Conservation (phyloP, 2,329 filamentous ascomycete species). For the Paecilomyces dactylethromorphus region DNA sequence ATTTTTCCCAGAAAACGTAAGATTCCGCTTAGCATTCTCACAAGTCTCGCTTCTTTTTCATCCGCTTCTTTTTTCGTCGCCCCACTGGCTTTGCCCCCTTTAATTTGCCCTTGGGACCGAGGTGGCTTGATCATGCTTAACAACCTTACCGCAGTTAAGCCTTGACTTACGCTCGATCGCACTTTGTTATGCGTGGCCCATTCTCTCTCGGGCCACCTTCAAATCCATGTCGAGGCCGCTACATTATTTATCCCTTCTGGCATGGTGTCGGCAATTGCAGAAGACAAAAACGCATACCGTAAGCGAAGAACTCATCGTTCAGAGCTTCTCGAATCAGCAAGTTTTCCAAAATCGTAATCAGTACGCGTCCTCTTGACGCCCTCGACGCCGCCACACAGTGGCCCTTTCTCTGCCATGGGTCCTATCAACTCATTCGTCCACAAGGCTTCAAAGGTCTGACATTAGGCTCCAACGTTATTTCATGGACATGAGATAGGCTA, state of each 20-base stretch:
- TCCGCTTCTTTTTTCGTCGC: background rate
- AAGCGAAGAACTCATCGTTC: too few species aligned
- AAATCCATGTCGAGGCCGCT: background rate
- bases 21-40: background rate
- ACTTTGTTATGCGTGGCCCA: background rate
- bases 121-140: conserved; percentile 1
- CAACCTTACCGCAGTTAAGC: conserved; percentile 1
- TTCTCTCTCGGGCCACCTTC: background rate
- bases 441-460: too few species aligned
- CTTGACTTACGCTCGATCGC: background rate
- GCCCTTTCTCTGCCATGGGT: too few species aligned
- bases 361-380: too few species aligned
- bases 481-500: background rate
- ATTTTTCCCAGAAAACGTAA: background rate
- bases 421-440: too few species aligned
- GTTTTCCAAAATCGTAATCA: too few species aligned
- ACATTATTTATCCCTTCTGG: too few species aligned
- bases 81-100: background rate
- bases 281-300: too few species aligned
- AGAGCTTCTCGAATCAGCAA: too few species aligned
- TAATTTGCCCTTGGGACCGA: background rate
- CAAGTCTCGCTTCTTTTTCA: background rate
- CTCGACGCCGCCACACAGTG: too few species aligned
- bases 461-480: too few species aligned
- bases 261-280: background rate